Conservation (phyloP, 2,329 filamentous ascomycete genomes). For the Pestalotiopsis fici region DNA sequence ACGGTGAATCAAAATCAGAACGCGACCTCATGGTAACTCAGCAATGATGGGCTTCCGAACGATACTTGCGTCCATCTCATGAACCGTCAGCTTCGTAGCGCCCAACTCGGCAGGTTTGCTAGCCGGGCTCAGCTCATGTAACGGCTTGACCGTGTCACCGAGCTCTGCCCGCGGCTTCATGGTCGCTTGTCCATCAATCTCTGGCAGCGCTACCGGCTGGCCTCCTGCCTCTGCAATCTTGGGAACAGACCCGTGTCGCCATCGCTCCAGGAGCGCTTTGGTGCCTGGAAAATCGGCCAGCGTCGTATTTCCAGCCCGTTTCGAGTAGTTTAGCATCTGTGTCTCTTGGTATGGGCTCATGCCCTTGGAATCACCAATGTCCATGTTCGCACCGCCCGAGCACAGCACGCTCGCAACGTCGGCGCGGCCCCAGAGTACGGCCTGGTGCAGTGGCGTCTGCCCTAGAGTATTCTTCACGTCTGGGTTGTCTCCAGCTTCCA, state of each 20-base stretch:
- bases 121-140: neutral
- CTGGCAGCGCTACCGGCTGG: neutral
- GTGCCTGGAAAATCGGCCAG: constrained; percentile 4
- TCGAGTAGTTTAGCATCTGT: constrained; percentile 7
- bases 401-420: constrained; percentile 12
- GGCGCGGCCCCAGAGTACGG: constrained; percentile 14
- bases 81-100: neutral
- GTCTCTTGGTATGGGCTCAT: constrained; percentile 10
- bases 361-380: constrained; percentile 8
- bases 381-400: constrained; percentile 5
- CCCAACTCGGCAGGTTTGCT: neutral
- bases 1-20: neutral
- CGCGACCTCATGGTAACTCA: neutral
- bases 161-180: neutral
- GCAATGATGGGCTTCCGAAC: neutral
- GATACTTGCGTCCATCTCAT: neutral
- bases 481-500: constrained; percentile 12
- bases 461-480: constrained; percentile 13
- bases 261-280: constrained; percentile 4
- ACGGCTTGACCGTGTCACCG: neutral
- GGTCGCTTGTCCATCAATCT: neutral
- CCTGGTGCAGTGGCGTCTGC: constrained; percentile 18
- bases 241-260: neutral
- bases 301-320: neutral
- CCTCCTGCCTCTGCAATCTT: constrained; percentile 1